A percentile compares a stretch with the other conserved stretches of the same genome.
Conservation (phyloP, 2,329 filamentous ascomycete species). For the Tolypocladium amazonense region DNA sequence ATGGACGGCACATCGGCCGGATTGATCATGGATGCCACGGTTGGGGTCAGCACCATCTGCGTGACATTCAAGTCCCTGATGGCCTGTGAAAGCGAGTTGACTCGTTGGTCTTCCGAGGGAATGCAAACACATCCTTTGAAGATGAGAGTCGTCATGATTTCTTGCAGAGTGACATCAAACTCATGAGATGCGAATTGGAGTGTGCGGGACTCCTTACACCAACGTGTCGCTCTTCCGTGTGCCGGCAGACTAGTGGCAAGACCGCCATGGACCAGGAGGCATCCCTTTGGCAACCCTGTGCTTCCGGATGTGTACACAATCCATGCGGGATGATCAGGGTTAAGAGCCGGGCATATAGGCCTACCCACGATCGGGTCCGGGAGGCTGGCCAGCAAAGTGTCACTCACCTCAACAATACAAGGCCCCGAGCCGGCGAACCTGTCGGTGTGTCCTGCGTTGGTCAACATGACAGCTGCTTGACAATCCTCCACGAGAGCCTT, state of each 20-base stretch:
- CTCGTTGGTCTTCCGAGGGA: background rate
- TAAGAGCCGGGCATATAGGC: background rate
- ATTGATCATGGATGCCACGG: background rate
- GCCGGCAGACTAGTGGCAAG: background rate
- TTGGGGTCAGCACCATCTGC: background rate
- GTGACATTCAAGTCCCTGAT: background rate
- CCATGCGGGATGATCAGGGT: background rate
- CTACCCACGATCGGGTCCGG: background rate
- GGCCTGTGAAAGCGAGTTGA: background rate
- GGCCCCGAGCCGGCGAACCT: background rate
- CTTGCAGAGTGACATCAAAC: background rate
- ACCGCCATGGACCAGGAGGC: background rate
- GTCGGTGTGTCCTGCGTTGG: background rate
- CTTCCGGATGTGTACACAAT: background rate
- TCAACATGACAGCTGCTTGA: background rate
- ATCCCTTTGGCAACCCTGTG: background rate
- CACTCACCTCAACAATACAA: background rate
- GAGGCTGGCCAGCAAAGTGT: background rate
- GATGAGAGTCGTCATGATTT: background rate
- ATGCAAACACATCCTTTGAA: background rate
- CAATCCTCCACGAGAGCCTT: background rate
- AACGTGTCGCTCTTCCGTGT: background rate
- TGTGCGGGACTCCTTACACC: background rate
- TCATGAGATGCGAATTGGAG: background rate
- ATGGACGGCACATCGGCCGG: background rate